A percentile compares a stretch with the other conserved stretches of the same genome.
Evolutionary conservation across 148 eudicot species (phyloP).

Genomic region (Camellia sinensis): DNA sequence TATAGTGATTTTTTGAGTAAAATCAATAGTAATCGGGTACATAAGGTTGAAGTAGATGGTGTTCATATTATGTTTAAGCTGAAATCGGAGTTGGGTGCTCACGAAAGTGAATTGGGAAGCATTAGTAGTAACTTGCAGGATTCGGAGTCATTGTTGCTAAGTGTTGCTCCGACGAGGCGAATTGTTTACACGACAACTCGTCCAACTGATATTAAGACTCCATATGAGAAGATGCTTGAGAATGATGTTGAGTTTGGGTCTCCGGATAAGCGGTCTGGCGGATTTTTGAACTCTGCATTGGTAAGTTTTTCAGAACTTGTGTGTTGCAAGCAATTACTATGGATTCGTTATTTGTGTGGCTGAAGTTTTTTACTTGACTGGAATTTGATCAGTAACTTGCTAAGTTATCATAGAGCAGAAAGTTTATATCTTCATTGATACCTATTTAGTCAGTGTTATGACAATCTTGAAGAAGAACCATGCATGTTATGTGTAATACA

Average conservation of each 20-base stretch:
- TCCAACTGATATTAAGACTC: slow-evolving; percentile 78
- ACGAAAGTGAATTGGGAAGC: slow-evolving; percentile 36
- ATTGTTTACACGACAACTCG: slow-evolving; percentile 70
- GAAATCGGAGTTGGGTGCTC: slow-evolving; percentile 47
- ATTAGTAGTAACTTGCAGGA: slow-evolving; percentile 46
- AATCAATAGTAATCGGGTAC: slow-evolving; percentile 65
- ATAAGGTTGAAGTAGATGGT: slow-evolving; percentile 94
- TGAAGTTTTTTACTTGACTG: background rate
- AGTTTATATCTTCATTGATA: too few relatives aligned
- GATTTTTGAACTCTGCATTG: slow-evolving; percentile 76
- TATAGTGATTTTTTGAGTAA: slow-evolving; percentile 83
- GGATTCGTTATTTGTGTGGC: background rate
- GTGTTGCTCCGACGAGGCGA: slow-evolving; percentile 61
- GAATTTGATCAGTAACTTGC: background rate
- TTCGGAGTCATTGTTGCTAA: slow-evolving; percentile 57
- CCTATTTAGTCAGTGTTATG: background rate
- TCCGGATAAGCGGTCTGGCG: slow-evolving; percentile 85
- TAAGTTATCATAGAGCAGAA: too few relatives aligned
- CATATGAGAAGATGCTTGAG: slow-evolving; percentile 88
- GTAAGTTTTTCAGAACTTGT: slow-evolving; percentile 39
- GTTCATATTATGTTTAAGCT: slow-evolving; percentile 78
- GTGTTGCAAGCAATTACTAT: background rate
- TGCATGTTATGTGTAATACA: too few relatives aligned
- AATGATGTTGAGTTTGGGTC: slow-evolving; percentile 87
- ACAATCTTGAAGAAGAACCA: too few relatives aligned